Base-by-base conservation (phyloP, 805 yeast species). In the Metschnikowia peoriensis region DNA sequence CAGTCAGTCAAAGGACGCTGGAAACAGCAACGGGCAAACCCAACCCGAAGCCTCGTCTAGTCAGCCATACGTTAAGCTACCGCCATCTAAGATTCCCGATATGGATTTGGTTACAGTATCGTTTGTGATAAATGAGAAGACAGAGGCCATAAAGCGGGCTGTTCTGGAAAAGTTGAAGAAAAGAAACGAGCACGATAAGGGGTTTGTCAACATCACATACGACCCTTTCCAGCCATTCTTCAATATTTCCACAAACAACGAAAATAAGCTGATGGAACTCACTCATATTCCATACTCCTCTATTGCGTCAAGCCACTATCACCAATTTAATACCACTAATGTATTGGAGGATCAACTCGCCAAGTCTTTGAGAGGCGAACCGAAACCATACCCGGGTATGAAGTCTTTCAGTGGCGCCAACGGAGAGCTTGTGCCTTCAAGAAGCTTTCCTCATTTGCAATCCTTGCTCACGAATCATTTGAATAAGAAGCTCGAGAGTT, bases 11-110 rank as follows among this genome's bases (percentile, higher is more conserved):
- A 59, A 55, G 44, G 62, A 59, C 6, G n/a, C 41, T 6, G 55
- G 52, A n/a, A 44, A 40, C 12, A 50, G 48, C 47, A 53, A 54
- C 29, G 56, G 52, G 9, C 59, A 56, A 34, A 15, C 43, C 10
- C 60, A 55, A 29, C 61, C 60, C 6, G 62, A 59, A 39, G 61
- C 61, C 1, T 61, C 74, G 55, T 65, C 76, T 6, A 77, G 78
- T 38, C 93, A 89, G 64, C 91, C 96, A 27, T 88, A 91, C 71
- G 96, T 90, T 60, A 86, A 88, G 61, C 68, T 90, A 39, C 96
- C 97, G 2, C 86, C 94, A 38, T 88, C 97, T 1, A 89, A 90
- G 69, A 88, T 93, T 57, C 97, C 98, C 14, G 97, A 93, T 68
- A 79, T 92, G 79, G 96, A 90, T 44, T 75, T 93, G 54, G 85